Conservation (phyloP, 2,329 filamentous ascomycete species). For the Microdochium bolleyi region DNA sequence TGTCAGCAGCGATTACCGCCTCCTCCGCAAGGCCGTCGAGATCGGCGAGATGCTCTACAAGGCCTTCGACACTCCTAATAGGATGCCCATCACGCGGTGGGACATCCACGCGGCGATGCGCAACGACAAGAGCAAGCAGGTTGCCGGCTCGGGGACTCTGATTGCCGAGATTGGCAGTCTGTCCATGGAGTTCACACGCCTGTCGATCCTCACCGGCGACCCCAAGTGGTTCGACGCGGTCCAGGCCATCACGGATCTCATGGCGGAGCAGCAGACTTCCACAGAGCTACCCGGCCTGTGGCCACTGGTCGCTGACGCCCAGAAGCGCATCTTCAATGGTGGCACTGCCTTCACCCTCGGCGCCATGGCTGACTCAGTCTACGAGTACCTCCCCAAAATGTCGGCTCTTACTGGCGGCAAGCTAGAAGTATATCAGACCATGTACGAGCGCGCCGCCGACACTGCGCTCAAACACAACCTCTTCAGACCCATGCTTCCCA, state of each 20-base stretch:
- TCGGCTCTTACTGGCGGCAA: slow-evolving; percentile 58
- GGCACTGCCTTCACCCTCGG: slow-evolving; percentile 25
- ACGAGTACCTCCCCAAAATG: slow-evolving; percentile 55
- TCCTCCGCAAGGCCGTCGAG: slow-evolving; percentile 34
- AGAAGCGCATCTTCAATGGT: slow-evolving; percentile 32
- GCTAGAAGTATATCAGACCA: slow-evolving; percentile 26
- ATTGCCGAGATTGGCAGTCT: slow-evolving; percentile 51
- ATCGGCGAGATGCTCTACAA: slow-evolving; percentile 36
- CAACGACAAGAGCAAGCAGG: neutral
- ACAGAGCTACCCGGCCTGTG: slow-evolving; percentile 67
- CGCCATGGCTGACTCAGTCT: slow-evolving; percentile 31
- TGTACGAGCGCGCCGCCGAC: slow-evolving; percentile 40
- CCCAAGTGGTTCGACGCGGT: slow-evolving; percentile 68
- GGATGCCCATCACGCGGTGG: slow-evolving; percentile 39
- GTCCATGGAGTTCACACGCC: slow-evolving; percentile 63
- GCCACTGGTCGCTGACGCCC: slow-evolving; percentile 58
- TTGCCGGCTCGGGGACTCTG: slow-evolving; percentile 19
- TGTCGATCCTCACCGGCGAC: slow-evolving; percentile 66
- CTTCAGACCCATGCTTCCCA: slow-evolving; percentile 56
- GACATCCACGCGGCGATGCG: slow-evolving; percentile 29
- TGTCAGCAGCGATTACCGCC: slow-evolving; percentile 24
- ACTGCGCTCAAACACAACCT: slow-evolving; percentile 55
- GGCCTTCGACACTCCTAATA: slow-evolving; percentile 35
- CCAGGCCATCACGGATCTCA: slow-evolving; percentile 57
- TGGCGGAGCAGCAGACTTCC: slow-evolving; percentile 55